These are phyloP conservation scores for Naganishia kalamii DNA, from an alignment of 768 basidiomycete species.

Conservation along the genomic window DNA sequence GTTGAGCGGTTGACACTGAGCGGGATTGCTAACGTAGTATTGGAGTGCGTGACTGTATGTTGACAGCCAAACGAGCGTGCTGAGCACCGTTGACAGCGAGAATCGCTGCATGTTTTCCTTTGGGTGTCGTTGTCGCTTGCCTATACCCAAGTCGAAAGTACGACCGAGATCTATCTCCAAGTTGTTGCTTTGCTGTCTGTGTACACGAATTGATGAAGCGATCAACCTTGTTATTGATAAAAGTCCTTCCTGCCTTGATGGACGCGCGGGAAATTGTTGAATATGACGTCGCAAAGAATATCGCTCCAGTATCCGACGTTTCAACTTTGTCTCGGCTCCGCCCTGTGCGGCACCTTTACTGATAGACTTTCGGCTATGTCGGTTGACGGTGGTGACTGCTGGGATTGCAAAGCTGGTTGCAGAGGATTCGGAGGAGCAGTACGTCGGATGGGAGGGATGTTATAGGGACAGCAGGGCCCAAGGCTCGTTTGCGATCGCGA, in stretches of 20 bases:
- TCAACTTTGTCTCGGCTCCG: neutral
- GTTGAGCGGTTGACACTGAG: slow-evolving; percentile 5
- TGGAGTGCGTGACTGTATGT: neutral
- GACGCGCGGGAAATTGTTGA: neutral
- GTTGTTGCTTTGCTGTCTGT: too few species aligned
- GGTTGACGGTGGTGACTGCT: neutral
- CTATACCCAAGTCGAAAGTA: too few species aligned
- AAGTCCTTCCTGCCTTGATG: too few species aligned
- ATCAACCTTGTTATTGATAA: slow-evolving; percentile 15
- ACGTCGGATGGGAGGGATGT: too few species aligned
- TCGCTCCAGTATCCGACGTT: too few species aligned
- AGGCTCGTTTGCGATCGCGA: too few species aligned
- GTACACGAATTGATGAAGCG: neutral
- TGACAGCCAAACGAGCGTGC: neutral
- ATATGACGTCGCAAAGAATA: neutral
- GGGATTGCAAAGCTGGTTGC: too few species aligned
- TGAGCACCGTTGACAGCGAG: neutral
- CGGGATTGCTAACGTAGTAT: slow-evolving; percentile 6
- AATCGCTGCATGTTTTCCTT: neutral
- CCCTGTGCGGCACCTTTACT: neutral
- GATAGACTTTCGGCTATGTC: neutral
- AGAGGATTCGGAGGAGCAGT: too few species aligned
- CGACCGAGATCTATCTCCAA: too few species aligned
- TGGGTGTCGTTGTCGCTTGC: too few species aligned
- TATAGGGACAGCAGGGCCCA: too few species aligned